Conservation (phyloP, 345 rosid species). For the Brassica juncea region DNA sequence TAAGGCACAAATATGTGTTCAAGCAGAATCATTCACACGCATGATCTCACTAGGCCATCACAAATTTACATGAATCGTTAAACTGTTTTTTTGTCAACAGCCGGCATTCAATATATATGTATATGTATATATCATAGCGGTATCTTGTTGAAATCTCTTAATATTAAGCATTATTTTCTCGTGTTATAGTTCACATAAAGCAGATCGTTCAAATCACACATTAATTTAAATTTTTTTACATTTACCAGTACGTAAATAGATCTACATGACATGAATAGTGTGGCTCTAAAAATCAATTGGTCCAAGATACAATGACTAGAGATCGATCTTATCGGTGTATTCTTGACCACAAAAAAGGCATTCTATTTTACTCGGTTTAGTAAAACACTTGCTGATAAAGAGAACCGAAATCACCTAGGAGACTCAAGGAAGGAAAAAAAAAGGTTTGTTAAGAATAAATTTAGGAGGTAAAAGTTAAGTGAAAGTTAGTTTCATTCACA, state of each 20-base stretch:
- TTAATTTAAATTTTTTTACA: not conserved
- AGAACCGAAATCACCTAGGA: not conserved
- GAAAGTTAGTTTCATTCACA: not conserved
- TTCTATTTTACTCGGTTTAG: not conserved
- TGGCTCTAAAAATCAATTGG: not conserved
- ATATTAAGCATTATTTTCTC: not conserved
- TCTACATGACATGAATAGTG: slow-evolving; percentile 14
- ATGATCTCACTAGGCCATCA: not conserved
- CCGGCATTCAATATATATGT: not conserved
- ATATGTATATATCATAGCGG: not conserved
- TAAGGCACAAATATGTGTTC: not conserved
- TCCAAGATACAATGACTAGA: not conserved
- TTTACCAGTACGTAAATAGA: slow-evolving; percentile 21
- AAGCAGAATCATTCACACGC: not conserved
- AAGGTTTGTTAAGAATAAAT: not conserved
- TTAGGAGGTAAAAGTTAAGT: not conserved
- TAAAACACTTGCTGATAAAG: not conserved
- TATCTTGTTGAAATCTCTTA: not conserved
- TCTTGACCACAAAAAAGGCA: not conserved
- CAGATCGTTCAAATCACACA: slow-evolving; percentile 28
- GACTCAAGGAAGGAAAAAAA: not conserved
- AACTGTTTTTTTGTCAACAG: not conserved
- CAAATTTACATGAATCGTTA: not conserved
- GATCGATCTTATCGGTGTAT: not conserved
- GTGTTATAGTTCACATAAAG: slow-evolving; percentile 3